phyloP scores from a whole-genome alignment of 352 stramenopile genomes.

The Phytophthora europaea region DNA sequence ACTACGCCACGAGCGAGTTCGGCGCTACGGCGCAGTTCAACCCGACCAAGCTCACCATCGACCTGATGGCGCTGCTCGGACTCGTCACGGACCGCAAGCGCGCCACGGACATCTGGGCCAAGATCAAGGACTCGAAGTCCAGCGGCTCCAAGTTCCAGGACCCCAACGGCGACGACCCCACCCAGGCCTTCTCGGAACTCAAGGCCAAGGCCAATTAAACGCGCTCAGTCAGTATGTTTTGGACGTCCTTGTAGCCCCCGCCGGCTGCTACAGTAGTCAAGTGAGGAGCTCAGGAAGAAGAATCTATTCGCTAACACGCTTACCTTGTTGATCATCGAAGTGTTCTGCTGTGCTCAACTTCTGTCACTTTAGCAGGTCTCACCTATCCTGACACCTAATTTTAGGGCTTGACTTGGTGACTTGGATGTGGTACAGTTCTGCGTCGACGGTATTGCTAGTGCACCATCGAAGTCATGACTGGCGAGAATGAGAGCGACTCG shows the following conservation, averaged over 20 bases:
- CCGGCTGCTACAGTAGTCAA: not conserved
- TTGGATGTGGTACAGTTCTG: not conserved
- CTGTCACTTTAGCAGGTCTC: not conserved
- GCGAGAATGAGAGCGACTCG: not conserved
- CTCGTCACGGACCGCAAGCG: slow-evolving; percentile 96
- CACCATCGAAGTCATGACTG: slow-evolving; percentile 3
- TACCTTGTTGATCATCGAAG: slow-evolving; percentile 45
- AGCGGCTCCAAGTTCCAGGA: slow-evolving; percentile 57
- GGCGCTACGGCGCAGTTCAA: slow-evolving; percentile 97
- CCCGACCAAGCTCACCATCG: slow-evolving; percentile 98
- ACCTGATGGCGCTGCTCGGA: slow-evolving; percentile 91
- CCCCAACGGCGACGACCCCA: slow-evolving; percentile 65
- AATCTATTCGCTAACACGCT: slow-evolving; percentile 43
- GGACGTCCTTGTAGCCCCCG: slow-evolving; percentile 13
- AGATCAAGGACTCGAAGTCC: slow-evolving; percentile 81
- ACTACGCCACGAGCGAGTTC: slow-evolving; percentile 99
- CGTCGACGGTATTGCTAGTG: not conserved
- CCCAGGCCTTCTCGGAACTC: slow-evolving; percentile 66
- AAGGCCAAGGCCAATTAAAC: slow-evolving; percentile 75
- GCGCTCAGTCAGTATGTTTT: slow-evolving; percentile 30
- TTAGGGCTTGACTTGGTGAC: not conserved
- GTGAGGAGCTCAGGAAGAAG: slow-evolving; percentile 15
- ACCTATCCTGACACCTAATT: not conserved
- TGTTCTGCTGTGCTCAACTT: slow-evolving; percentile 3
- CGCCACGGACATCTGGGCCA: slow-evolving; percentile 94